Base-by-base conservation (phyloP, 169 alveolate species). In the Cyclospora cayetanensis region DNA sequence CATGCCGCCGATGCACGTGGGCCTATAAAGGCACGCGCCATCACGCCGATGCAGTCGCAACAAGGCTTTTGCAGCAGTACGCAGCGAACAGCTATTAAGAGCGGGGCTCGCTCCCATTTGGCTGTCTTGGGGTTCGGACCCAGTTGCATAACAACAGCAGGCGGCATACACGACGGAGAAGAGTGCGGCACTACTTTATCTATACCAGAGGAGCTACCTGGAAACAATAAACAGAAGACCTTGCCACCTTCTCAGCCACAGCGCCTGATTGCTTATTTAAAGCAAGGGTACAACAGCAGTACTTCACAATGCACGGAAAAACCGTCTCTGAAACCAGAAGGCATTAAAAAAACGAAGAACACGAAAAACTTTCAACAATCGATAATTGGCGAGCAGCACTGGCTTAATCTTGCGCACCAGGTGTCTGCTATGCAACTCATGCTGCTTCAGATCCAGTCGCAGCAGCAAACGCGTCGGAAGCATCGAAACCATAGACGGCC, bases 131-230 rank as follows among this genome's bases (percentile, higher is more conserved):
- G 90, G 34, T 31, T 18, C n/a, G 2, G 35, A 34, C n/a, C 35
- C 90, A 31, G 46, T 11, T 34, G 18, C 46, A n/a, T n/a, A 3
- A 37, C 74, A 27, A 9, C n/a, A n/a, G 76, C 35, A 53, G 74
- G 25, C 2, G 50, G 31, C 1, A 27, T 27, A 15, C 39, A 34
- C 11, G 55, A 12, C 18, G 35, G 9, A 55, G 76, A 80, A 52
- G 41, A 80, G 20, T 18, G 72, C 90, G 5, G n/a, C 50, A 55
- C 39, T 34, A 27, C 39, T 63, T 46, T 76, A 15, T 42, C 74
- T 4, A 80, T 80, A 80, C 90, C 90, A 27, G 90, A 80, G 76
- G 90, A 80, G 90, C 18, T 76, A 1, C 4, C 90, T 20, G 90
- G 53, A 2, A 7, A 1, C 25, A 50, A 80, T 29, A 4, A 12